These are phyloP conservation scores for Apiosordaria backusii DNA, from an alignment of 495 filamentous ascomycete genomes.

Conservation along the genomic window DNA sequence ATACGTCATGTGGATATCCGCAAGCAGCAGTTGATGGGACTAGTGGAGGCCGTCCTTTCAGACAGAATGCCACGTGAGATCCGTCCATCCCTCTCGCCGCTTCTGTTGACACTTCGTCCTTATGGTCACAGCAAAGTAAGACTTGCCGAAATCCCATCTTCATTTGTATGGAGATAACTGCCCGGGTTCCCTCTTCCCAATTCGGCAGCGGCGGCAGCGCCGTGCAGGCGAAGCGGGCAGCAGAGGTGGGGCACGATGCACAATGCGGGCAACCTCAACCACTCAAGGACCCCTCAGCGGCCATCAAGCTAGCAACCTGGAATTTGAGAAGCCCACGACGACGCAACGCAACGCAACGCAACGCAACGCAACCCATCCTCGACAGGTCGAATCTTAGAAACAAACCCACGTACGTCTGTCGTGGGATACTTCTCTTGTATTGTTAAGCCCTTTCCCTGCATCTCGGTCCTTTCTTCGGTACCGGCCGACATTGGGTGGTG, in stretches of 20 bases:
- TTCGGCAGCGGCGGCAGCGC: neutral
- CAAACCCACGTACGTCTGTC: neutral
- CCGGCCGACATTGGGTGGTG: neutral
- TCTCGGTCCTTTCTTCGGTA: neutral
- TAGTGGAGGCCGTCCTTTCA: neutral
- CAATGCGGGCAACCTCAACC: neutral
- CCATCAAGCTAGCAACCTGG: neutral
- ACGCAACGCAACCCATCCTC: neutral
- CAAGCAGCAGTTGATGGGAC: neutral
- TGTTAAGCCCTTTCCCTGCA: neutral
- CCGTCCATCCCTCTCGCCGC: neutral
- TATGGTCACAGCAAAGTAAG: neutral
- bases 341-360: neutral
- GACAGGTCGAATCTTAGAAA: neutral
- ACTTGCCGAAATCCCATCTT: neutral
- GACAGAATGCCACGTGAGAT: neutral
- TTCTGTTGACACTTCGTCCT: neutral
- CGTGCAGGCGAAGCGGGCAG: neutral
- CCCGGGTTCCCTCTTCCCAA: neutral
- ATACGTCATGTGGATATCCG: slow-evolving; percentile 3
- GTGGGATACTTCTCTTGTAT: neutral
- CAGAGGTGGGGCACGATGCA: neutral
- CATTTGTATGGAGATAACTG: neutral
- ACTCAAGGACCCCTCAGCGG: neutral
- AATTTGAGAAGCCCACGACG: neutral